A percentile compares a stretch with the other conserved stretches of the same genome.
Evolutionary conservation across 2,329 filamentous ascomycete species (phyloP).

Genomic region (Pestalotiopsis sp.): DNA sequence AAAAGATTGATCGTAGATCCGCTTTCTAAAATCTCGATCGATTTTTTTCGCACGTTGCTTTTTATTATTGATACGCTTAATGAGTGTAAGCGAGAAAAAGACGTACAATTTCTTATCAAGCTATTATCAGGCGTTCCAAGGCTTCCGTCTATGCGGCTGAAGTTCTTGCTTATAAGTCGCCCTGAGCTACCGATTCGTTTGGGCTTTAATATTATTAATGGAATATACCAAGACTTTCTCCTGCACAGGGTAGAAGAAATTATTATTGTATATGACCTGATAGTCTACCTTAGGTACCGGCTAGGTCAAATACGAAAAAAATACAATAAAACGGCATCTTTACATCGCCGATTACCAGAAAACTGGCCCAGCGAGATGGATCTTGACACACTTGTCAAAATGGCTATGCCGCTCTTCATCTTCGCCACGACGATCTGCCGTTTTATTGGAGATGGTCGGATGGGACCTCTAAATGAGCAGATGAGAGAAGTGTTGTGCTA

Average conservation of each 20-base stretch:
- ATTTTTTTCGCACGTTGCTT: slow-evolving; percentile 6
- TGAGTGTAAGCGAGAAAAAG: too few relatives aligned
- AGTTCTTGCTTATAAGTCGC: slow-evolving; percentile 39
- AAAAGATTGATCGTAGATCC: slow-evolving; percentile 41
- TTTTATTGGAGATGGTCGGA: too few relatives aligned
- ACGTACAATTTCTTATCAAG: slow-evolving; percentile 30
- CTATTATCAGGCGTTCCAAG: slow-evolving; percentile 19
- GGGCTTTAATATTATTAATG: slow-evolving; percentile 30
- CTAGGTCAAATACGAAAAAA: too few relatives aligned
- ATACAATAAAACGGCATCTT: too few relatives aligned
- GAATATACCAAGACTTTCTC: slow-evolving; percentile 27
- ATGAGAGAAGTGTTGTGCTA: too few relatives aligned
- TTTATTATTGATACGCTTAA: slow-evolving; percentile 37
- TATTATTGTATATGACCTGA: slow-evolving; percentile 37
- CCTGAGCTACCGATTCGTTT: slow-evolving; percentile 38
- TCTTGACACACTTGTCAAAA: slow-evolving; percentile 13
- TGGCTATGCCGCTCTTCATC: slow-evolving; percentile 37
- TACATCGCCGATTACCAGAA: too few relatives aligned
- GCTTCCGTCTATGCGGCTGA: slow-evolving; percentile 12
- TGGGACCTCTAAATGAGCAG: too few relatives aligned
- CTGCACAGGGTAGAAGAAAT: slow-evolving; percentile 37
- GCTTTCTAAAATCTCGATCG: slow-evolving; percentile 19
- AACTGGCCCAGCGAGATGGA: not conserved
- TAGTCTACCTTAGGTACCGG: slow-evolving; percentile 20
- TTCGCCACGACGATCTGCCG: slow-evolving; percentile 32